Evolutionary conservation across 805 yeast species (phyloP).

Genomic region (Suhomyces sp.): DNA sequence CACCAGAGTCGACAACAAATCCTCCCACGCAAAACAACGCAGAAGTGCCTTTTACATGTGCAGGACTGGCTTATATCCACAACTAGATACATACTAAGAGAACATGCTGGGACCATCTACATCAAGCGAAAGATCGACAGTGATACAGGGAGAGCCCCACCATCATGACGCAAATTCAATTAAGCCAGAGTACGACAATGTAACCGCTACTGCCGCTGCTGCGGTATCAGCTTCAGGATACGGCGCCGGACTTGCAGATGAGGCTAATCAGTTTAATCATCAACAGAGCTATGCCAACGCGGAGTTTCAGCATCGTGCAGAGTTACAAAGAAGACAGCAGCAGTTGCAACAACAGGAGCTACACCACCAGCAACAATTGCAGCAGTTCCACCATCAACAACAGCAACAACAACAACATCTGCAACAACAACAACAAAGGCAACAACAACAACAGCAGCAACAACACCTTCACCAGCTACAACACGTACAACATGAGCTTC

Average conservation of each 20-base stretch:
- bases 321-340: constrained; percentile 17
- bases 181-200: constrained; percentile 13
- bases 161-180: constrained; percentile 8
- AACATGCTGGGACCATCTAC: constrained; percentile 32
- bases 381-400: constrained; percentile 11
- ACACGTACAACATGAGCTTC: constrained; percentile 3
- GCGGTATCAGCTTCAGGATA: constrained; percentile 11
- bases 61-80: constrained; percentile 25
- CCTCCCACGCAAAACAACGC: constrained; percentile 4
- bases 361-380: constrained; percentile 14
- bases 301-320: constrained; percentile 20
- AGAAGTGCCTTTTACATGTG: constrained; percentile 14
- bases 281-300: constrained; percentile 13
- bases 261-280: constrained; percentile 11
- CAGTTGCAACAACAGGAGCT: constrained; percentile 17
- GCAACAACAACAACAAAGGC: constrained; percentile 11
- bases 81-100: neutral
- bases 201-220: constrained; percentile 17
- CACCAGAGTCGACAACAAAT: constrained; percentile 4
- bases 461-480: constrained; percentile 14
- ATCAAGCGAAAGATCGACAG: constrained; percentile 26
- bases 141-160: constrained; percentile 9
- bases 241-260: constrained; percentile 7
- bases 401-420: constrained; percentile 10
- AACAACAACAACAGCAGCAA: constrained; percentile 15